Evolutionary conservation across 352 stramenopile species (phyloP).

Genomic region (Phytophthora sansomeana): DNA sequence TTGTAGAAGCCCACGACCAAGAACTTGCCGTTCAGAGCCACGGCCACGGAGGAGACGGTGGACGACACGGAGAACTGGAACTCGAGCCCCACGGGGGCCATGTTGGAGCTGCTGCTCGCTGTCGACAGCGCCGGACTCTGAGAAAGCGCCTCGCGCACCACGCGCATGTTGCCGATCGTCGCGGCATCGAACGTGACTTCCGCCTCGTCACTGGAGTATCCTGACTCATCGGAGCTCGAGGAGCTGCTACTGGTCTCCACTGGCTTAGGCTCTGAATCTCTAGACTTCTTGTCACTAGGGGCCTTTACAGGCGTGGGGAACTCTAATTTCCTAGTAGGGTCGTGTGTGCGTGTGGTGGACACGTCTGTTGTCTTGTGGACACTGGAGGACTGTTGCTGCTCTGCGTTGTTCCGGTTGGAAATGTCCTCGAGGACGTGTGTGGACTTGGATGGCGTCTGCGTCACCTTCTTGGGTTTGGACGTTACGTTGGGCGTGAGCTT

Average conservation of each 20-base stretch:
- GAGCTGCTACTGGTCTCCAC: constrained; percentile 28
- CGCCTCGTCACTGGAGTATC: constrained; percentile 62
- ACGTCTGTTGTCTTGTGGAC: constrained; percentile 1
- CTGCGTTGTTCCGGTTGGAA: constrained; percentile 38
- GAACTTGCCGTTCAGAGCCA: constrained; percentile 74
- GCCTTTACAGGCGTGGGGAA: constrained; percentile 55
- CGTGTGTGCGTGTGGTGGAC: constrained; percentile 10
- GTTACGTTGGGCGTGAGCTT: constrained; percentile 29
- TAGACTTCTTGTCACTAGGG: constrained; percentile 5
- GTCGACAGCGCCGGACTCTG: constrained; percentile 54
- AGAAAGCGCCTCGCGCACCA: constrained; percentile 57
- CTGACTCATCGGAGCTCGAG: constrained; percentile 34
- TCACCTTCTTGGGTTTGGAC: constrained; percentile 26
- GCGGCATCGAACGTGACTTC: constrained; percentile 71
- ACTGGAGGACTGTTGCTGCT: constrained; percentile 10
- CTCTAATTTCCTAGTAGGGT: constrained; percentile 55
- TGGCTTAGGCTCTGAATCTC: constrained; percentile 11
- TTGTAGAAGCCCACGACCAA: constrained; percentile 86
- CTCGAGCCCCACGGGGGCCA: constrained; percentile 56
- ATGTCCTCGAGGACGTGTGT: constrained; percentile 49
- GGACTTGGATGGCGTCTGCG: constrained; percentile 10
- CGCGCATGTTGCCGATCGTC: constrained; percentile 67
- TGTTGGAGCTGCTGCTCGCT: constrained; percentile 41
- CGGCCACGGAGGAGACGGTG: constrained; percentile 82
- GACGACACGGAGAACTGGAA: constrained; percentile 69